Evolutionary conservation across 305 asterid species (phyloP).

Genomic region (Galium porrigens): DNA sequence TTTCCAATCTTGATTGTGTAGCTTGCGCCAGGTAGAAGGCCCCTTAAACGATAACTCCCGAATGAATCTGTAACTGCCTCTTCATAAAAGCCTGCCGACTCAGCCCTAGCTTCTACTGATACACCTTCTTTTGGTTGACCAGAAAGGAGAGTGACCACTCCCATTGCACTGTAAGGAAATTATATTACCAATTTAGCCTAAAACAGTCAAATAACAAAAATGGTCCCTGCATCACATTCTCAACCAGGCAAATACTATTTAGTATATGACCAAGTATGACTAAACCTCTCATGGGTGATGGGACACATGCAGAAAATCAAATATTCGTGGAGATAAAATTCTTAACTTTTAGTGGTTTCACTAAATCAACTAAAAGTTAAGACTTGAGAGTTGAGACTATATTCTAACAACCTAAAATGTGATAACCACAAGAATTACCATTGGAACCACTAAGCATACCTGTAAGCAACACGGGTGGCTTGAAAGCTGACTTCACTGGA

Average conservation of each 20-base stretch:
- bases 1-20: conserved; percentile 59
- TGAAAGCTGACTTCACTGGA: conserved; percentile 64
- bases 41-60: conserved; percentile 80
- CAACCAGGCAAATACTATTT: not conserved
- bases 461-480: conserved; percentile 87
- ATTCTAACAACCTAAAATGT: not conserved
- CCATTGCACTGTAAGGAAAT: conserved; percentile 58
- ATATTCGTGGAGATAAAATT: no score
- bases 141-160: conserved; percentile 64
- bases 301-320: no score
- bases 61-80: conserved; percentile 71
- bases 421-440: not conserved
- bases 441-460: conserved; percentile 26
- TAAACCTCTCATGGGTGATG: no score
- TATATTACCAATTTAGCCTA: conserved; percentile 12
- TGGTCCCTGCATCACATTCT: not conserved
- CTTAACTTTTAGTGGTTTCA: no score
- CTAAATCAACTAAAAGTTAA: not conserved
- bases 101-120: conserved; percentile 79
- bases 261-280: no score
- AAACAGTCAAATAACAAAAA: no score
- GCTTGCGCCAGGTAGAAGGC: conserved; percentile 67
- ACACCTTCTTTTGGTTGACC: conserved; percentile 86
- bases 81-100: conserved; percentile 77
- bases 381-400: not conserved